Base-by-base conservation (phyloP, 2,329 filamentous ascomycete genomes). In the Clonostachys byssicola region DNA sequence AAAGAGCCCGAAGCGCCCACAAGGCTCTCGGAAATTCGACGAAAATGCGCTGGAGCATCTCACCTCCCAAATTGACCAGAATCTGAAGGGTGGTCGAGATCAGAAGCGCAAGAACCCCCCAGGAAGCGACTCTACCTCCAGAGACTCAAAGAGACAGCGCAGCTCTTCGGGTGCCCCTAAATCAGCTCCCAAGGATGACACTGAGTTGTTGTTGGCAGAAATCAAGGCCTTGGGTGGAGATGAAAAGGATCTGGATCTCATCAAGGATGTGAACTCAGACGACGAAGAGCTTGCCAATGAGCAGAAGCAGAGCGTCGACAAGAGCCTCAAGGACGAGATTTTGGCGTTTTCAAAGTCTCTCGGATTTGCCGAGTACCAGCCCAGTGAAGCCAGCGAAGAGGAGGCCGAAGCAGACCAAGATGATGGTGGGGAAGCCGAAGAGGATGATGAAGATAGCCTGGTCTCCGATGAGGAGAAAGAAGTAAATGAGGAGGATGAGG, bases 171-270 rank as follows among this genome's bases (percentile, higher is more conserved):
- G 50, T 20, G 54, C 45, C 53, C 46, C 54, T 43, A 64, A 59
- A 54, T 20, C 45, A 33, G 14, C 45, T 10, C n/a, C 42, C 13
- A 41, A 46, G 45, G 45, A 34, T 9, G 14, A 34, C 56, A 59
- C 40, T 18, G 16, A 34, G 10, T 55, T 64, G 12, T 66, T 87
- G 5, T 65, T 87, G 8, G 75, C 80, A 47, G 84, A 87, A 57
- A 87, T 87, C 51, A 71, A 75, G 52, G 80, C 80, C 13, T 68
- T 88, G 2, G 84, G 83, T 5, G 84, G 84, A 13, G 81, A 85
- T 46, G 80, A 86, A 61, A 73, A 80, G 40, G 84, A 87, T 52
- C 61, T 85, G 40, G 77, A 80, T 35, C 72, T 87, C 34, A 75
- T 87, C 46, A 77, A 73, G 40, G 79, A 77, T 49, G 66, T 71